Evolutionary conservation across 2,329 filamentous ascomycete species (phyloP), one percentile per base, ranked within the genome.

Genomic region (Fulvia fulva): DNA sequence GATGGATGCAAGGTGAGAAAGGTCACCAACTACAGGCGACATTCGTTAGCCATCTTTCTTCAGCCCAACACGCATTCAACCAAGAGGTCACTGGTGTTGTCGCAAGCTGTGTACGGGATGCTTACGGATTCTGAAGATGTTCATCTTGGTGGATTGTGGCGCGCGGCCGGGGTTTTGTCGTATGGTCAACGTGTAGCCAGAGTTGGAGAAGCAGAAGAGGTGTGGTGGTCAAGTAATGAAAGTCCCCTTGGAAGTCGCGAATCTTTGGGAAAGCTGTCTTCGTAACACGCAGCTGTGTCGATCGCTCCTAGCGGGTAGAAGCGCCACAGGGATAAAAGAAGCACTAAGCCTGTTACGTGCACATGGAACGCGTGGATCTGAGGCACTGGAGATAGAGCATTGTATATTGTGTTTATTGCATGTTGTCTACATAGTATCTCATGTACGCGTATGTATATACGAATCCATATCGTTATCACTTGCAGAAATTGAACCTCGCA

Each of bases 1-100:
- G 73, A 99, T 96, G 55, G 93, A 97, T 64, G 88, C 82, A 69
- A 99, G 80, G 81, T 99, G 94, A 81, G 91, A 97, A 74, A 99
- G 85, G 82, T 99, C 94, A 79, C 87, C 92, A 96, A 67, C 57
- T 59, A 8, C 26, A 21, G 12, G 53, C 62, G 26, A 70, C 62
- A 52, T 34, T 25, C 55, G 41, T 26, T 47, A 52, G 43, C 34
- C 43, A 56, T 58, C 22, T 58, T 26, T 53, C 34, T 43, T 37
- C 34, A 21, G 11, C 25, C 12, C 23, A 41, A 41, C 16, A 4
- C 14, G 4, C 16, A 16, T 8, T n/a, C 14, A 5, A 41, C 37
- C 37, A 3, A 34, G 16, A 34, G 30, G 30, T 14, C 30, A 41
- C 5, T 41, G 37, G 5, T 19, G 37, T 41, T 41, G 37, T 41